A percentile compares a stretch with the other conserved stretches of the same genome.
Evolutionary conservation across 768 basidiomycete species (phyloP).

Genomic region (Trametes sanguinea): DNA sequence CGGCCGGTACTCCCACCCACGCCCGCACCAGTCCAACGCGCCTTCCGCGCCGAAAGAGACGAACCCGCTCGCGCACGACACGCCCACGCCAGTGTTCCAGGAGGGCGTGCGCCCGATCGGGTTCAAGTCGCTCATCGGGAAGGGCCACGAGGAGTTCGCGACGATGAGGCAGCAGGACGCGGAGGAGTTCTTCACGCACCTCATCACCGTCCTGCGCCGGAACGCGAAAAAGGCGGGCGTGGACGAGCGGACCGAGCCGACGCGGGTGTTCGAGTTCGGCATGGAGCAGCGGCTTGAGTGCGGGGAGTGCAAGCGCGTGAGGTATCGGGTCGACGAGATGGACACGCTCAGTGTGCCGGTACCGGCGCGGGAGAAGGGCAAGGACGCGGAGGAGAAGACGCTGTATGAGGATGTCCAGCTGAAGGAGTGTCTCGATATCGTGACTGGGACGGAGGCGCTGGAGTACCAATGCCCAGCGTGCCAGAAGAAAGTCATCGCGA

Average conservation of each 20-base stretch:
- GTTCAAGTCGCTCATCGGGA: slow-evolving; percentile 90
- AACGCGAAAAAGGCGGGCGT: slow-evolving; percentile 52
- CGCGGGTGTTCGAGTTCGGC: slow-evolving; percentile 75
- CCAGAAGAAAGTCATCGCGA: slow-evolving; percentile 62
- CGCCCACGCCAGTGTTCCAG: slow-evolving; percentile 66
- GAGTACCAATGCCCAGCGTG: slow-evolving; percentile 86
- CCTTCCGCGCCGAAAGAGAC: slow-evolving; percentile 25
- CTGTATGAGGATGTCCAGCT: slow-evolving; percentile 66
- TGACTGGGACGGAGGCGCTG: slow-evolving; percentile 61
- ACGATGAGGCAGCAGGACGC: slow-evolving; percentile 98
- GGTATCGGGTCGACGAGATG: slow-evolving; percentile 75
- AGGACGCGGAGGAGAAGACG: slow-evolving; percentile 60
- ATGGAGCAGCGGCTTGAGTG: slow-evolving; percentile 90
- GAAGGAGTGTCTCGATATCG: slow-evolving; percentile 57
- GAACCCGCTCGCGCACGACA: slow-evolving; percentile 40
- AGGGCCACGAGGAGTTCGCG: slow-evolving; percentile 90
- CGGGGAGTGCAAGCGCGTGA: slow-evolving; percentile 69
- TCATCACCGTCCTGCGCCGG: slow-evolving; percentile 72
- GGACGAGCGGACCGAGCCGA: slow-evolving; percentile 60
- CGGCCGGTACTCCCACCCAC: slow-evolving; percentile 82
- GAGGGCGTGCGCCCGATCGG: slow-evolving; percentile 77
- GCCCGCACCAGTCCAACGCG: slow-evolving; percentile 34
- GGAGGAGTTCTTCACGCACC: slow-evolving; percentile 88
- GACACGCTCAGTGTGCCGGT: slow-evolving; percentile 84
- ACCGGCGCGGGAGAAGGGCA: slow-evolving; percentile 59